These are phyloP conservation scores for Solanum hybrid DNA, from an alignment of 305 asterid genomes.

Conservation along the genomic window DNA sequence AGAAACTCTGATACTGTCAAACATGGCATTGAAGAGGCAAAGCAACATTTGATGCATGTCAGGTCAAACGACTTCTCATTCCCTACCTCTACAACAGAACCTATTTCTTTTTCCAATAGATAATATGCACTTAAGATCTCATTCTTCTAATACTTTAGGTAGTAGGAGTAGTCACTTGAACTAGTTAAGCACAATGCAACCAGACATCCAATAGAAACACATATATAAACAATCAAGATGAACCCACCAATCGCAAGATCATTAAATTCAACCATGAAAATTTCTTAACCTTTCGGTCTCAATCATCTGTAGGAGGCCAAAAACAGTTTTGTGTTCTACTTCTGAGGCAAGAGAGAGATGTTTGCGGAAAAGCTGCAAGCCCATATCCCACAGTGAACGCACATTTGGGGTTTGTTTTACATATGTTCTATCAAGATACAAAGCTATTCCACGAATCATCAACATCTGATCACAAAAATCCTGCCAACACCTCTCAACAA, in stretches of 20 bases:
- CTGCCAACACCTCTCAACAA: conserved; percentile 76
- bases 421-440: conserved; percentile 87
- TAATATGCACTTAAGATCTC: background rate
- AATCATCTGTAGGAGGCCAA: conserved; percentile 86
- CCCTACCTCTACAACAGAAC: background rate
- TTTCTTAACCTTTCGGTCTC: conserved; percentile 73
- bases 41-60: background rate
- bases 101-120: background rate
- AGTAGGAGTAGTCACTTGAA: background rate
- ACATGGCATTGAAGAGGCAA: background rate
- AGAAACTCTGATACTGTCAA: background rate
- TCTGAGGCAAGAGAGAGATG: conserved; percentile 86
- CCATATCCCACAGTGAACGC: conserved; percentile 97
- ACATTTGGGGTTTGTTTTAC: conserved; percentile 87
- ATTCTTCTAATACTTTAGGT: background rate
- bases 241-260: background rate
- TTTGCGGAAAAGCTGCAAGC: conserved; percentile 90
- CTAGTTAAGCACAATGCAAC: background rate
- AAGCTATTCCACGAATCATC: conserved; percentile 92
- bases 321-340: conserved; percentile 87
- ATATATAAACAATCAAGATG: background rate
- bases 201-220: background rate
- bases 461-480: conserved; percentile 91
- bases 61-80: background rate
- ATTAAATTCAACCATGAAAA: background rate